phyloP scores from a whole-genome alignment of 148 eudicot genomes.

The Rhododendron mucronatum region DNA sequence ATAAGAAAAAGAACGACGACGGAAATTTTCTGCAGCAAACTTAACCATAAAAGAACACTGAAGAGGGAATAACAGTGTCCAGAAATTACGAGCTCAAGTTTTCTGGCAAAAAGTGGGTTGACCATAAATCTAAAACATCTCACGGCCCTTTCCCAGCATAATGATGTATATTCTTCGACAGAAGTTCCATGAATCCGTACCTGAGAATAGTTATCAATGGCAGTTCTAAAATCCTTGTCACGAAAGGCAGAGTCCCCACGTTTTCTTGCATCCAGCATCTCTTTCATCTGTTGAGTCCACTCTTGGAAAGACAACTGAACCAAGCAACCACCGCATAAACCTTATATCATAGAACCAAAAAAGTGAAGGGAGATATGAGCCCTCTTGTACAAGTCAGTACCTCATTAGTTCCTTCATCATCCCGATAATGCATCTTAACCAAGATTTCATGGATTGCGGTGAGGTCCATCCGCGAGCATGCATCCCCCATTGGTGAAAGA shows the following conservation, averaged over 20 bases:
- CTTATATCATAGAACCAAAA: neutral
- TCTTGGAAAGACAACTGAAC: constrained; percentile 85
- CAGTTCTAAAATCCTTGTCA: constrained; percentile 76
- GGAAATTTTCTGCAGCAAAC: neutral
- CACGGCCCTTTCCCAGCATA: neutral
- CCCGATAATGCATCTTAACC: constrained; percentile 60
- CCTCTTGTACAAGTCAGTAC: constrained; percentile 25
- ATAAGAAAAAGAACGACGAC: neutral
- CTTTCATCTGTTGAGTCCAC: constrained; percentile 97
- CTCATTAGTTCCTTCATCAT: constrained; percentile 96
- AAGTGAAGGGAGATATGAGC: neutral
- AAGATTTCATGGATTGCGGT: constrained; percentile 84
- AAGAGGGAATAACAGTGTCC: neutral
- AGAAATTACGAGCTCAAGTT: neutral
- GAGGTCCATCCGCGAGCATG: constrained; percentile 87
- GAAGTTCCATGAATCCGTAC: constrained; percentile 18
- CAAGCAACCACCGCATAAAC: neutral
- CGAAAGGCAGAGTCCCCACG: constrained; percentile 81
- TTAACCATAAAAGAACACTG: neutral
- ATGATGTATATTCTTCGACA: neutral
- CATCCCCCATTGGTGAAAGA: constrained; percentile 86
- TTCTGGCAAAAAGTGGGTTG: neutral
- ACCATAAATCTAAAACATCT: neutral
- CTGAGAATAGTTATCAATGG: constrained; percentile 82
- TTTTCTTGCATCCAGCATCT: constrained; percentile 78